These are phyloP conservation scores for Chaetoscypha palmicola DNA, from an alignment of 2,329 filamentous ascomycete genomes.

Conservation along the genomic window DNA sequence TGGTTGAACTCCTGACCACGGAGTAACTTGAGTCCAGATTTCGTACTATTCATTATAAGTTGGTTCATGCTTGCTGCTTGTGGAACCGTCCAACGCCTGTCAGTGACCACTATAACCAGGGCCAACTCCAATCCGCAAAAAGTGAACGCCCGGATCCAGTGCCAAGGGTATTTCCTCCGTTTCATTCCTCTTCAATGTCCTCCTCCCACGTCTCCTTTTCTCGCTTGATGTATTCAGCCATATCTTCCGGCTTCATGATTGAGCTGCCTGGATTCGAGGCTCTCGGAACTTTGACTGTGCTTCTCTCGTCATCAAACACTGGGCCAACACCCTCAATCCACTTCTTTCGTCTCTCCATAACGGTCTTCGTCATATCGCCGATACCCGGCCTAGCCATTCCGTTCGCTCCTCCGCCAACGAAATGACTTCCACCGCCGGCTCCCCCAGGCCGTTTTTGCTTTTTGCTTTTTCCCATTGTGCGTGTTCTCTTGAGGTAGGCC, in stretches of 20 bases:
- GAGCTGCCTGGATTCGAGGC: constrained; percentile 54
- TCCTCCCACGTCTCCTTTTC: constrained; percentile 78
- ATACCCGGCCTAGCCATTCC: constrained; percentile 71
- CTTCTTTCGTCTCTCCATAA: constrained; percentile 84
- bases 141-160: too few relatives aligned
- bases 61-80: too few relatives aligned
- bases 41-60: too few relatives aligned
- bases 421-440: constrained; percentile 63
- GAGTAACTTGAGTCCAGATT: too few relatives aligned
- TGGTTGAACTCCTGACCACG: too few relatives aligned
- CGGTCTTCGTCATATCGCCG: constrained; percentile 79
- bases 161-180: too few relatives aligned
- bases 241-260: constrained; percentile 67
- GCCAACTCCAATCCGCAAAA: too few relatives aligned
- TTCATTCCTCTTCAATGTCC: constrained; percentile 34
- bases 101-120: too few relatives aligned
- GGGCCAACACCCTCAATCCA: constrained; percentile 90
- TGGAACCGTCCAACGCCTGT: too few relatives aligned
- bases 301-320: constrained; percentile 74
- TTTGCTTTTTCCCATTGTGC: constrained; percentile 89
- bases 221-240: constrained; percentile 69
- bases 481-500: constrained; percentile 90
- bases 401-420: constrained; percentile 48
- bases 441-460: constrained; percentile 78
- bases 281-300: constrained; percentile 64